phyloP scores from a whole-genome alignment of 2,329 filamentous ascomycete genomes.

The Sphaerulina vaccinii region DNA sequence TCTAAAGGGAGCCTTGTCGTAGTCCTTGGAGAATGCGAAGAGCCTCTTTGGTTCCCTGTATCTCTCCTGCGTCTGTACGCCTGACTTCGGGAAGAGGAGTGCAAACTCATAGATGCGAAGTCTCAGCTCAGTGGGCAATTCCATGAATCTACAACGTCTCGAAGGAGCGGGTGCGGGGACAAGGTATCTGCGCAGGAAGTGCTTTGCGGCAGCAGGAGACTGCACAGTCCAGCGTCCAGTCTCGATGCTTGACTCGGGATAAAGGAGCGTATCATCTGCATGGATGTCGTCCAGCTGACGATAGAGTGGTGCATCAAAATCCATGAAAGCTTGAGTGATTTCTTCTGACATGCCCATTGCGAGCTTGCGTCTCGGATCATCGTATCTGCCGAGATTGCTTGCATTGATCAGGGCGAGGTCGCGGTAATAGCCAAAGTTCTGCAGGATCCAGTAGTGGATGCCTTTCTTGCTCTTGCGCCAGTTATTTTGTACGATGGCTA shows the following conservation, averaged over 20 bases:
- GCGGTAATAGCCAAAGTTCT: constrained; percentile 1
- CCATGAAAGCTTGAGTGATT: background rate
- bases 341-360: background rate
- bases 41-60: background rate
- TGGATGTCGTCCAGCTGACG: too few relatives aligned
- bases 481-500: background rate
- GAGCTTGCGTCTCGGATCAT: too few relatives aligned
- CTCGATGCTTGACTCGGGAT: background rate
- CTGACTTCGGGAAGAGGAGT: constrained; percentile 11
- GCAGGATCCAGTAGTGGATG: constrained; percentile 5
- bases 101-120: constrained; percentile 11
- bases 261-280: background rate
- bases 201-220: background rate
- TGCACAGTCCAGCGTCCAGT: background rate
- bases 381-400: background rate
- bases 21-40: constrained; percentile 1
- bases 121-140: constrained; percentile 18
- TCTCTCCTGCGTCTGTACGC: background rate
- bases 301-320: background rate
- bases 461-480: background rate
- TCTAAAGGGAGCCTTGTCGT: background rate
- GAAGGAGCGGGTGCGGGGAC: background rate
- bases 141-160: constrained; percentile 9
- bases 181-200: background rate
- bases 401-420: background rate